These are phyloP conservation scores for Suhomyces sp. DNA, from an alignment of 805 yeast species.

Conservation along the genomic window DNA sequence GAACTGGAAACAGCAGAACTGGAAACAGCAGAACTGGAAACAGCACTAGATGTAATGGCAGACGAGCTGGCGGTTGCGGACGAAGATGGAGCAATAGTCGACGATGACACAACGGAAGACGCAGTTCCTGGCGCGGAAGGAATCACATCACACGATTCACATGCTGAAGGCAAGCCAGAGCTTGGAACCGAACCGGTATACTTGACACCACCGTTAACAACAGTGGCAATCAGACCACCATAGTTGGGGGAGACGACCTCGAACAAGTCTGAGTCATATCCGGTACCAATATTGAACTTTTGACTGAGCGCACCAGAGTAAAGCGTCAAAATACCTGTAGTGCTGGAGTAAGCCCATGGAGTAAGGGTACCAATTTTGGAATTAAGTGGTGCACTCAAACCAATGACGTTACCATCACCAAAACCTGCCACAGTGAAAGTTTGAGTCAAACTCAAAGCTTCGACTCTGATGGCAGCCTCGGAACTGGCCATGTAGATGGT, in stretches of 20 bases:
- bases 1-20: not conserved
- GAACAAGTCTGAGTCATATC: conserved; percentile 6
- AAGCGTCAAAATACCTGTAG: conserved; percentile 22
- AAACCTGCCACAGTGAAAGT: conserved; percentile 24
- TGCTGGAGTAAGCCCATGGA: conserved; percentile 6
- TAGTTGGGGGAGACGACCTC: conserved; percentile 1
- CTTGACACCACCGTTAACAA: conserved; percentile 8
- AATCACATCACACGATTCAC: not conserved
- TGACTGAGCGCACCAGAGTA: conserved; percentile 5
- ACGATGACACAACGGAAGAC: not conserved
- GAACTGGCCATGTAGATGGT: conserved; percentile 10
- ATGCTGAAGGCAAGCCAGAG: conserved; percentile 5
- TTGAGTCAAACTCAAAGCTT: conserved; percentile 17
- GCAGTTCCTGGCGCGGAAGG: not conserved
- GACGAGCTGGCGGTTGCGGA: not conserved
- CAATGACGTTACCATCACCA: conserved; percentile 28
- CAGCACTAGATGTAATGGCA: not conserved
- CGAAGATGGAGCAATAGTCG: not conserved
- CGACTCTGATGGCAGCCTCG: conserved; percentile 10
- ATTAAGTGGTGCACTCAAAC: conserved; percentile 14
- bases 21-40: not conserved
- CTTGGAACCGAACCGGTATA: conserved; percentile 11
- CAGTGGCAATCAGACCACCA: conserved; percentile 5
- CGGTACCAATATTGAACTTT: conserved; percentile 9
- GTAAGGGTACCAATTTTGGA: not conserved